These are phyloP conservation scores for Aureobasidium vineae DNA, from an alignment of 2,329 filamentous ascomycete species.

Conservation along the genomic window DNA sequence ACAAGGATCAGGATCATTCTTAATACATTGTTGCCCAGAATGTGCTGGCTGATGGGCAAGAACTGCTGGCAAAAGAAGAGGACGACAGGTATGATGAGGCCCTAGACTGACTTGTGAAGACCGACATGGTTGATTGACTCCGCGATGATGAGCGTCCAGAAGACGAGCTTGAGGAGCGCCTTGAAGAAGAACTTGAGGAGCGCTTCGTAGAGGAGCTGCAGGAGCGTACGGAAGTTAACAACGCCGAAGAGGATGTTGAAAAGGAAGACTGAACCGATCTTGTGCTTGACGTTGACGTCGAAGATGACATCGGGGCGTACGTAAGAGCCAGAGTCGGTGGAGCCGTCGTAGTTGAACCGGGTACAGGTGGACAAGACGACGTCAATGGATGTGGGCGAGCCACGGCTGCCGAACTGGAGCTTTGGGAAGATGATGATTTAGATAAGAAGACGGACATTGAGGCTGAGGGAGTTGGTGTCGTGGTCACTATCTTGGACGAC, in stretches of 20 bases:
- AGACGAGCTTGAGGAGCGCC: background rate
- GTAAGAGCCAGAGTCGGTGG: background rate
- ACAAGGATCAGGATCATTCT: too few species aligned
- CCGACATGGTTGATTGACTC: background rate
- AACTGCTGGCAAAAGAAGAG: background rate
- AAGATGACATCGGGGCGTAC: background rate
- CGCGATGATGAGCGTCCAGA: background rate
- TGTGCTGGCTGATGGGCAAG: background rate
- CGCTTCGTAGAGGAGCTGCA: background rate
- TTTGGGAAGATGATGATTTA: background rate
- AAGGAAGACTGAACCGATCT: background rate
- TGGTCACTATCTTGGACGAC: background rate
- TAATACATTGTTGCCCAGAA: constrained; percentile 1
- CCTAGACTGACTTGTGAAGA: background rate
- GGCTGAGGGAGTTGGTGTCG: background rate
- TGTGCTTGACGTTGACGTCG: background rate
- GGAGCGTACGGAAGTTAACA: background rate
- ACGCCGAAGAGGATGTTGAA: background rate
- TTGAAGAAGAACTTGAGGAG: background rate
- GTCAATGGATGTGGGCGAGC: background rate
- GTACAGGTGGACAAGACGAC: background rate
- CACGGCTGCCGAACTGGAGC: background rate
- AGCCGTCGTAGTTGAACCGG: background rate
- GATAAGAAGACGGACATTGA: background rate
- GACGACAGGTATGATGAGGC: background rate